Base-by-base conservation (phyloP, 2,329 filamentous ascomycete species). In the Lomentospora prolificans region DNA sequence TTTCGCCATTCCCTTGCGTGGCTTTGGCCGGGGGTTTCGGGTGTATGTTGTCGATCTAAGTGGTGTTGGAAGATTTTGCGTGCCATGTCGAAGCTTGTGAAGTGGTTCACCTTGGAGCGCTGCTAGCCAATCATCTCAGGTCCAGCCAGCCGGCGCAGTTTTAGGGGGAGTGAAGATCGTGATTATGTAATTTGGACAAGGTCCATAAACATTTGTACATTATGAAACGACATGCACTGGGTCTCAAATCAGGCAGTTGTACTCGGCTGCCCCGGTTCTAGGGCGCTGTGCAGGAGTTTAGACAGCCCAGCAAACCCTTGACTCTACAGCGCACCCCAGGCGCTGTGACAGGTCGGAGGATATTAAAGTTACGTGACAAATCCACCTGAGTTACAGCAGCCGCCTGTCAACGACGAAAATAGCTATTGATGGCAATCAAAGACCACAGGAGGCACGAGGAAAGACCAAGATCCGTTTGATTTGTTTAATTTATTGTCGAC, bases 1-100 rank as follows among this genome's bases (percentile, higher is more conserved):
- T 65, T 79, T 80, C 25, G 66, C 69, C 76, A 79, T 79, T 46
- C 19, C 41, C 14, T 17, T n/a, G n/a, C n/a, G n/a, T n/a, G n/a
- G n/a, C n/a, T n/a, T n/a, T n/a, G n/a, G n/a, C n/a, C n/a, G n/a
- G n/a, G n/a, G n/a, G n/a, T n/a, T n/a, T n/a, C n/a, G n/a, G n/a
- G n/a, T n/a, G n/a, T n/a, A n/a, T n/a, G n/a, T 4, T 9, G 48
- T 51, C 48, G 28, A 51, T 51, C 48, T 46, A 30, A 51, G 48
- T 51, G 48, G 27, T 51, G 48, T 30, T 27, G 6, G 48, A 30
- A 51, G 48, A 28, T 51, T 51, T 51, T 30, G 48, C 22, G n/a
- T 22, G 14, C 4, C 19, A 46, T 46, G 14, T 22, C 19, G 22
- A 24, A 46, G 41, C 14, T 46, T 17, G 41, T 46, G 41, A 46